Conservation (phyloP, 129 eudicot genomes). For the Heracleum sosnowskyi region DNA sequence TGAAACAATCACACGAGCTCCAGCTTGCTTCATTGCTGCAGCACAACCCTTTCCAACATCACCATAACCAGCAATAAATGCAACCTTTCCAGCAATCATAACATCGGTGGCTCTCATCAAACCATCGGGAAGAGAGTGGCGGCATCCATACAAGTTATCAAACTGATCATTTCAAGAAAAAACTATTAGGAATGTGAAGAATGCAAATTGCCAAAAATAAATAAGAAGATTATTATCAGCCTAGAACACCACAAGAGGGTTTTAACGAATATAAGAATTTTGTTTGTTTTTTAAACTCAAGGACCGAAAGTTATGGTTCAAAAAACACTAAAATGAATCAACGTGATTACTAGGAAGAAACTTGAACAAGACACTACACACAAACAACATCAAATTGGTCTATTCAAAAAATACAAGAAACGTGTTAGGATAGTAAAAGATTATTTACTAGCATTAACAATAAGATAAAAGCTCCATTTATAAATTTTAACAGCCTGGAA, state of each 20-base stretch:
- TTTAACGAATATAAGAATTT: too few relatives aligned
- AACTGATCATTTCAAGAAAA: neutral
- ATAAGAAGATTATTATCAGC: neutral
- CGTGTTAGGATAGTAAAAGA: too few relatives aligned
- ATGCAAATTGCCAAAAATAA: neutral
- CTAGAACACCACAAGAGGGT: too few relatives aligned
- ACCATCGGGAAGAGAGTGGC: constrained; percentile 46
- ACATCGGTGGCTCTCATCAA: constrained; percentile 49
- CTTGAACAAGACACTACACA: too few relatives aligned
- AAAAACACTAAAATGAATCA: too few relatives aligned
- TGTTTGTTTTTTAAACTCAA: too few relatives aligned
- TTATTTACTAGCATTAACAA: neutral
- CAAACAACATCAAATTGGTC: too few relatives aligned
- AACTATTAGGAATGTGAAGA: neutral
- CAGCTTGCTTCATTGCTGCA: constrained; percentile 44
- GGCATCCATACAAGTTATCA: constrained; percentile 2
- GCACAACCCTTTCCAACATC: constrained; percentile 14
- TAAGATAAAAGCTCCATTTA: neutral
- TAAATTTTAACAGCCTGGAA: neutral
- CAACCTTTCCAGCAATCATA: constrained; percentile 28
- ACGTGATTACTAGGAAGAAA: too few relatives aligned
- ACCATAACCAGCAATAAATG: neutral
- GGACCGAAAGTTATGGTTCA: neutral
- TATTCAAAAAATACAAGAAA: too few relatives aligned
- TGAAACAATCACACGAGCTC: constrained; percentile 40